Percentiles rank a stretch among this genome's conserved stretches.
Conservation (phyloP, 805 yeast species). For the Teunomyces lycoperdinae region DNA sequence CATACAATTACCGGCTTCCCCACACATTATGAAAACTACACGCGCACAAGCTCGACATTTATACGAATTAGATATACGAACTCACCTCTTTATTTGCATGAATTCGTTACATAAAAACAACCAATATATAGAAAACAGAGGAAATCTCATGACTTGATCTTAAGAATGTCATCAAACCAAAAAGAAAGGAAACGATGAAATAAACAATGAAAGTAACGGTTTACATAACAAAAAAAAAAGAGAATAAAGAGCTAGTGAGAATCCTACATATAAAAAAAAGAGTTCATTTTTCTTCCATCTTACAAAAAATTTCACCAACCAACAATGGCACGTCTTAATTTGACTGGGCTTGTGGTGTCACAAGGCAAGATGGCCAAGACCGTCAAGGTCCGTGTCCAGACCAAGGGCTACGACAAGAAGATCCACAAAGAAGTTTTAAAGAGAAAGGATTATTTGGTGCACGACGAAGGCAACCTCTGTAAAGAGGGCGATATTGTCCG, state of each 20-base stretch:
- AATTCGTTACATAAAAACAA: too few relatives aligned
- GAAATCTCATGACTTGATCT: neutral
- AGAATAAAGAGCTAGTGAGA: neutral
- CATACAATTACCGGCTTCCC: too few relatives aligned
- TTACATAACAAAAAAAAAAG: too few relatives aligned
- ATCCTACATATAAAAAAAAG: neutral
- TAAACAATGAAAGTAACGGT: too few relatives aligned
- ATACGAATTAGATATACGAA: too few relatives aligned
- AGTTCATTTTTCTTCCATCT: neutral
- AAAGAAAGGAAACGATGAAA: neutral
- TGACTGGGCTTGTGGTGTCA: conserved; percentile 88
- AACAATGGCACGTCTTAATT: conserved; percentile 82
- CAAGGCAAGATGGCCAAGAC: conserved; percentile 97
- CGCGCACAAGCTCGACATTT: too few relatives aligned
- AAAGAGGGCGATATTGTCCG: conserved; percentile 95
- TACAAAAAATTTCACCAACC: conserved; percentile 5
- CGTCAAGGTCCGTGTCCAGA: conserved; percentile 86
- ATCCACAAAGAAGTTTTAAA: conserved; percentile 74
- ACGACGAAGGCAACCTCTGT: conserved; percentile 88
- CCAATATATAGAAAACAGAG: neutral
- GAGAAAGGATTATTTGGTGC: conserved; percentile 84
- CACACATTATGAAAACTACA: too few relatives aligned
- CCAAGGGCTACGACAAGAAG: conserved; percentile 64
- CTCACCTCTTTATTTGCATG: too few relatives aligned
- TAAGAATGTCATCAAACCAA: neutral